Evolutionary conservation across 2,329 filamentous ascomycete genomes (phyloP), one percentile per base, ranked within the genome.

Genomic region (Byssochlamys sp.): DNA sequence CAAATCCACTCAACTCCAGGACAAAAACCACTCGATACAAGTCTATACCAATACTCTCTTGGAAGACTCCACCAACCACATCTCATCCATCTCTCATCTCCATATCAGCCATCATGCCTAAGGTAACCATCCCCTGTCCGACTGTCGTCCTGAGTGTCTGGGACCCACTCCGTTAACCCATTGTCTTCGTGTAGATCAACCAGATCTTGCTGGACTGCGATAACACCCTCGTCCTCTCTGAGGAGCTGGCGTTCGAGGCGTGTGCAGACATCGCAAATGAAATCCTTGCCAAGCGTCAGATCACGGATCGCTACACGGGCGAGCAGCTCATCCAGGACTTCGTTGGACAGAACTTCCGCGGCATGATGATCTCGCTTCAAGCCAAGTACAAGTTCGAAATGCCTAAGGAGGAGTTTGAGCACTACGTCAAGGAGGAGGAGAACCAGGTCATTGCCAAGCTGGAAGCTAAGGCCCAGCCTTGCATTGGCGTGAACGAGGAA

Each of bases 191-290:
- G 50, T 66, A 85, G 81, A 87, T 89, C 75, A 88, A 80, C 57
- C 82, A 86, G 62, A 78, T 90, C 69, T 81, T 90, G 66, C 88
- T 90, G 73, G 87, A 90, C 65, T 80, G 77, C 63, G 77, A 96
- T 83, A 96, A 96, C 82, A 96, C 91, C 62, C 89, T 96, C 72
- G 90, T 94, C 72, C 84, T 94, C 67, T 95, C 90, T 56, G 91
- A 96, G 79, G 86, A 89, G 69, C 82, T 95, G 66, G 91, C 91
- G 71, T 95, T 96, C 73, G 89, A 92, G 77, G 91, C 89, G 65
- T 95, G 90, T 75, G 89, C 91, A 68, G 88, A 89, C 60, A 85
- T 96, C 63, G 87, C 90, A 80, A 96, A 96, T 77, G 80, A 90
- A 74, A 89, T 95, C 72, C 84, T 92, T 71, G 80, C 81, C 66